Conservation (phyloP, 768 basidiomycete genomes). For the Russula olivacea region DNA sequence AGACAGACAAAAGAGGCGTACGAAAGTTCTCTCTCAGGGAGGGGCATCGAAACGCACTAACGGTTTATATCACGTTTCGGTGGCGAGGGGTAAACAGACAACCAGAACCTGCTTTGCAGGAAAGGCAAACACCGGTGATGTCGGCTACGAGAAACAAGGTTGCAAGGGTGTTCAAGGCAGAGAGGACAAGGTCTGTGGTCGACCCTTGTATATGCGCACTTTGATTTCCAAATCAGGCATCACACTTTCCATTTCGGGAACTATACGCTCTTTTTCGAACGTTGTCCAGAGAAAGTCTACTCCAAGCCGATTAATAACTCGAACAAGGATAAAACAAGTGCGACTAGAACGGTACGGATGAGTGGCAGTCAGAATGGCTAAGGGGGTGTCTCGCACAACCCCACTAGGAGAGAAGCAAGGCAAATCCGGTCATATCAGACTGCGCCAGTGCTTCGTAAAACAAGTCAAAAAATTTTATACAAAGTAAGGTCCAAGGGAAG, state of each 20-base stretch:
- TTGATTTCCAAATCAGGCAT: conserved; percentile 9
- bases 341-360: background rate
- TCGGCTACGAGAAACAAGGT: conserved; percentile 15
- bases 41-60: background rate
- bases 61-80: conserved; percentile 3
- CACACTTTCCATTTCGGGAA: conserved; percentile 13
- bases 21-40: background rate
- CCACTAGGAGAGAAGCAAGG: background rate
- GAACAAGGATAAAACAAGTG: background rate
- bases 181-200: background rate
- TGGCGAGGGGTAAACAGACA: background rate
- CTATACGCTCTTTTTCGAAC: background rate
- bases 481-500: background rate
- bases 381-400: background rate
- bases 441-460: conserved; percentile 14
- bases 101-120: background rate
- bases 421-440: conserved; percentile 8
- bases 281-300: background rate
- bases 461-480: background rate
- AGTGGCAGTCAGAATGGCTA: background rate
- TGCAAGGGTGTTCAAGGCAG: background rate
- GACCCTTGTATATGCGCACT: background rate
- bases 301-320: background rate
- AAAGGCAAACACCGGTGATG: background rate
- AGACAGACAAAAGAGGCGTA: background rate